Evolutionary conservation across 2,329 filamentous ascomycete species (phyloP).

Genomic region (Lachnellula willkommii): DNA sequence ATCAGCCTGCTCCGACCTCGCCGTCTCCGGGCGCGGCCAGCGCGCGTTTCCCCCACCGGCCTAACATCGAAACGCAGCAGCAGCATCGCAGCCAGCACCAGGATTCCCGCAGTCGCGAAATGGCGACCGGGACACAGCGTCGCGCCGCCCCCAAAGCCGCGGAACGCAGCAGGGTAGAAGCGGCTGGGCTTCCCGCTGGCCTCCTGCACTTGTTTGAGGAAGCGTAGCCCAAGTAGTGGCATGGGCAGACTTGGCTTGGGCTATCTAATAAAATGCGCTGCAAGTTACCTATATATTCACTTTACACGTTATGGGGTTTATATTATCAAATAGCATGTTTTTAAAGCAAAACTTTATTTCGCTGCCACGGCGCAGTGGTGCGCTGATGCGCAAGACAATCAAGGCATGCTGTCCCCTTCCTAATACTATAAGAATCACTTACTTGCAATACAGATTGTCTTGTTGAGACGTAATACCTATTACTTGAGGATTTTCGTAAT

Average conservation of each 20-base stretch:
- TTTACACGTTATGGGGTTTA: too few relatives aligned
- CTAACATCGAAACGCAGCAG: conserved; percentile 12
- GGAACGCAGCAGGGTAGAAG: conserved; percentile 19
- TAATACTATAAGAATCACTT: too few relatives aligned
- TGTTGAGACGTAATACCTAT: too few relatives aligned
- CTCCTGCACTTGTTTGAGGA: conserved; percentile 21
- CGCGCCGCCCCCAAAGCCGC: conserved; percentile 34
- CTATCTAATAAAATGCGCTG: conserved; percentile 29
- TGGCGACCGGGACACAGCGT: conserved; percentile 34
- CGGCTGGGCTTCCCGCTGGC: neutral
- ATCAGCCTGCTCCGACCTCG: conserved; percentile 18
- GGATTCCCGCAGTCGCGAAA: conserved; percentile 34
- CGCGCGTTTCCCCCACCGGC: conserved; percentile 16
- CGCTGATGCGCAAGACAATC: too few relatives aligned
- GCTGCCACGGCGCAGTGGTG: too few relatives aligned
- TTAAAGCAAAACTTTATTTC: too few relatives aligned
- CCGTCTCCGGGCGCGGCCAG: conserved; percentile 1
- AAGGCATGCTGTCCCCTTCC: too few relatives aligned
- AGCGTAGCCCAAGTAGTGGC: conserved; percentile 24
- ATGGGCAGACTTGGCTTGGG: neutral
- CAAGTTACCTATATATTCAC: conserved; percentile 27
- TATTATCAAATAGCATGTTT: too few relatives aligned
- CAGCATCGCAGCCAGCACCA: conserved; percentile 25
- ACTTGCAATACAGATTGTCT: too few relatives aligned
- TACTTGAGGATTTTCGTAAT: too few relatives aligned